Evolutionary conservation across 441 rosid species (phyloP), one percentile per base, ranked within the genome.

Genomic region (Gossypium davidsonii): DNA sequence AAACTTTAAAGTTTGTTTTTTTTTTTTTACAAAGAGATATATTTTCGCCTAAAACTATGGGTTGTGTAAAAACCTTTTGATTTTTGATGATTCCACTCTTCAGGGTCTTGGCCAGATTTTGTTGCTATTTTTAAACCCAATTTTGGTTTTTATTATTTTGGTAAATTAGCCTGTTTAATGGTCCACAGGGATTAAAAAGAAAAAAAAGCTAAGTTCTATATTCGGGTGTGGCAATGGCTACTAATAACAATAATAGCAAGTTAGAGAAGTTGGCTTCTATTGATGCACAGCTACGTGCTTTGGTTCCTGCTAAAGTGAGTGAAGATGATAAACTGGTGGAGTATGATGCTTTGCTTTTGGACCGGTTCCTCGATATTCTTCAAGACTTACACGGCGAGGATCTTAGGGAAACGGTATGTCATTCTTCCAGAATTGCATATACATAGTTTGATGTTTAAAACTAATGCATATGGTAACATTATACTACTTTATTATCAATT

Each of bases 281-380:
- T 26, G 99, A 95, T 81, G 95, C 93, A 4, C 99, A 93, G 75
- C 87, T 95, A 48, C 85, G 98, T 83, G 91, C 80, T 28, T 48
- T 95, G 74, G 98, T 84, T 20, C 99, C 99, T 48, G 81, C 81
- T 2, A 93, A 90, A 84, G 96, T 95, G 31, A 86, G 93, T 62
- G 99, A 95, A 79, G 99, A 95, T 79, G 99, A 95, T 73, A 95
- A 95, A 68, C 76, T 95, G 80, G 84, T 95, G 48, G 99, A 95
- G 85, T 95, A 95, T 65, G 99, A 95, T 80, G 99, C 98, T 80
- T 66, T 95, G 74, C 86, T 95, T 51, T 71, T 95, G 76, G 98
- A 93, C 82, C 88, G 97, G 1, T 95, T 95, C 79, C 95, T 95
- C 10, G 98, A 93, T 73, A 95, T 95, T 60, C 92, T 95, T 28